These are phyloP conservation scores for Neurospora terricola DNA, from an alignment of 495 filamentous ascomycete species.

Conservation along the genomic window DNA sequence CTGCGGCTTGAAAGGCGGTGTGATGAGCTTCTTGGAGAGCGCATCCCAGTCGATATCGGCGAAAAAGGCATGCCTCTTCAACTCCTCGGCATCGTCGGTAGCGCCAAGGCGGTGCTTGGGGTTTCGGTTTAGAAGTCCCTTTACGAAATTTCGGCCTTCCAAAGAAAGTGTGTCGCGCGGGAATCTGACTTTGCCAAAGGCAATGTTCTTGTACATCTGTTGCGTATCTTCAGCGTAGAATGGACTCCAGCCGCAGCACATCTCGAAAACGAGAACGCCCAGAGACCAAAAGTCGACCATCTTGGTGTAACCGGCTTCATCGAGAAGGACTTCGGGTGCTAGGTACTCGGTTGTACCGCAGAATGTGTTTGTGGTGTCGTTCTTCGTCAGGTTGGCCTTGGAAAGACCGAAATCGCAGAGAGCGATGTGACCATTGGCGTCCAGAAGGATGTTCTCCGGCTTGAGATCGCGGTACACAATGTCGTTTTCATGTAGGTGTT, in stretches of 20 bases:
- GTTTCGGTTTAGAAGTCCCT: constrained; percentile 92
- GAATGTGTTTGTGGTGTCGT: constrained; percentile 97
- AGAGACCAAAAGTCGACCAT: constrained; percentile 99
- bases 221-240: constrained; percentile 99
- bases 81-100: constrained; percentile 82
- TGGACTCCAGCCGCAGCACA: constrained; percentile 98
- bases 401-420: constrained; percentile 95
- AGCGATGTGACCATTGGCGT: constrained; percentile 83
- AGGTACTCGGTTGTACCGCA: constrained; percentile 98
- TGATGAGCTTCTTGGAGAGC: constrained; percentile 76
- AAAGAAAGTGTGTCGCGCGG: constrained; percentile 86
- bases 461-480: constrained; percentile 98
- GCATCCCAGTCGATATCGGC: constrained; percentile 85
- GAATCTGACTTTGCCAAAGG: constrained; percentile 95
- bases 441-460: constrained; percentile 94
- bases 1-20: constrained; percentile 97
- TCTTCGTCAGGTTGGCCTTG: constrained; percentile 91
- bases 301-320: constrained; percentile 97
- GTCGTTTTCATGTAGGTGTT: constrained; percentile 91
- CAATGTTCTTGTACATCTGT: constrained; percentile 99
- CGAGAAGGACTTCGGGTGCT: constrained; percentile 87
- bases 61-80: constrained; percentile 93
- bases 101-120: constrained; percentile 92
- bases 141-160: constrained; percentile 95
- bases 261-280: constrained; percentile 95